Percentiles rank a stretch among this genome's conserved stretches.
Evolutionary conservation across 1,139 yeast species (phyloP).

Genomic region (Yamadazyma spencermartinsiae): DNA sequence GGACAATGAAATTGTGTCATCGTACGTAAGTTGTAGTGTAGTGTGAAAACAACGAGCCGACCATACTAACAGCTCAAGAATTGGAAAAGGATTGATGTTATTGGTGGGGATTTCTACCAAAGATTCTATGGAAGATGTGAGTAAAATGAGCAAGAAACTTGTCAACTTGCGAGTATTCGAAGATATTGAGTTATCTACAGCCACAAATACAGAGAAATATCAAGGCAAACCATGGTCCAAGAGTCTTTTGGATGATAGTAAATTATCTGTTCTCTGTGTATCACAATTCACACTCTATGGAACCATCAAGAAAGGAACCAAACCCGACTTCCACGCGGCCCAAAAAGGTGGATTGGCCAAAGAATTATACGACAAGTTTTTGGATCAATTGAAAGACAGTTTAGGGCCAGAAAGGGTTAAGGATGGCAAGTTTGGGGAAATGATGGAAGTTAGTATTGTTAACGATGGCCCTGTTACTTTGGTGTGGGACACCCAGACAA

Average conservation of each 20-base stretch:
- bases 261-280: constrained; percentile 49
- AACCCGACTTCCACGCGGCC: constrained; percentile 91
- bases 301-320: constrained; percentile 81
- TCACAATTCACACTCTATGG: constrained; percentile 92
- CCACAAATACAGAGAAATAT: constrained; percentile 39
- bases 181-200: constrained; percentile 37
- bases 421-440: constrained; percentile 92
- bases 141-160: constrained; percentile 66
- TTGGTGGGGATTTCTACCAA: constrained; percentile 80
- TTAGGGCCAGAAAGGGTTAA: constrained; percentile 65
- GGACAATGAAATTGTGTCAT: constrained; percentile 64
- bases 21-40: constrained; percentile 41
- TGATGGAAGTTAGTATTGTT: constrained; percentile 88
- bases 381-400: constrained; percentile 47
- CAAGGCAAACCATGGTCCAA: constrained; percentile 63
- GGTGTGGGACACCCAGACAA: constrained; percentile 57
- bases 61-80: constrained; percentile 35
- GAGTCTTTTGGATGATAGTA: constrained; percentile 30
- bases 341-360: constrained; percentile 78
- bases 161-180: constrained; percentile 71
- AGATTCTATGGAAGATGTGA: constrained; percentile 74
- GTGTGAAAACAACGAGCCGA: too few species aligned
- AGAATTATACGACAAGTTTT: constrained; percentile 63
- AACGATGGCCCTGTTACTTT: constrained; percentile 88
- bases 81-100: constrained; percentile 72